A percentile compares a stretch with the other conserved stretches of the same genome.
These are phyloP conservation scores for Eutypella sp. DNA, from an alignment of 2,329 filamentous ascomycete genomes.

Conservation along the genomic window DNA sequence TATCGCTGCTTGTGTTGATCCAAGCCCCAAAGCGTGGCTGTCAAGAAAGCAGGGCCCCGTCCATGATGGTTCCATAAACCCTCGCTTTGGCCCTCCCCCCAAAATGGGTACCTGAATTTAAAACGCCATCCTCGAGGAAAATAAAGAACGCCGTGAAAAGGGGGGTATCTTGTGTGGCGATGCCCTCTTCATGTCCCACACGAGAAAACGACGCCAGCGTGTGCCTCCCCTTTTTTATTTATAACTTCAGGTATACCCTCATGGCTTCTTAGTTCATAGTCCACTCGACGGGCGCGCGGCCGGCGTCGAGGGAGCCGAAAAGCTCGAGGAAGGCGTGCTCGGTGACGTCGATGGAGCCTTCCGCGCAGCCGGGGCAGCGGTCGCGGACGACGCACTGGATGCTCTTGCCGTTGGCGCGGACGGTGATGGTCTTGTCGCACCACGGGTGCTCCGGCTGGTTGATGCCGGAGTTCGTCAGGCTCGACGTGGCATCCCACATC, in stretches of 20 bases:
- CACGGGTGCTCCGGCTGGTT: conserved; percentile 49
- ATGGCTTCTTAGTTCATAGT: not conserved
- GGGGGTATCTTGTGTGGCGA: too few relatives aligned
- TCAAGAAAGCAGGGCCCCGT: too few relatives aligned
- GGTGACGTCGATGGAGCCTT: conserved; percentile 55
- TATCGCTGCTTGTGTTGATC: too few relatives aligned
- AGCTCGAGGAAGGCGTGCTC: conserved; percentile 51
- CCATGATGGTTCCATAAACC: too few relatives aligned
- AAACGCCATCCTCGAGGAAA: too few relatives aligned
- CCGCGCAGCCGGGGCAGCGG: conserved; percentile 67
- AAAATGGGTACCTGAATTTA: too few relatives aligned
- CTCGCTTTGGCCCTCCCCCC: too few relatives aligned
- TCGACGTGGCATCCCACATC: conserved; percentile 53
- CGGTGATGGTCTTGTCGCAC: conserved; percentile 65
- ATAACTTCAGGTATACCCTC: not conserved
- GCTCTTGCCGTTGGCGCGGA: conserved; percentile 55
- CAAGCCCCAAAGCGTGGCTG: too few relatives aligned
- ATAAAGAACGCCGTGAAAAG: too few relatives aligned
- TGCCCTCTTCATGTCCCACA: too few relatives aligned
- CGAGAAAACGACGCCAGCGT: too few relatives aligned
- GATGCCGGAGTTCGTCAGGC: conserved; percentile 44
- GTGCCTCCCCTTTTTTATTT: not conserved
- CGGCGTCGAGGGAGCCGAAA: conserved; percentile 37
- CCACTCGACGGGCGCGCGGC: conserved; percentile 29
- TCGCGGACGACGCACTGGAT: conserved; percentile 59